Percentiles rank a stretch among this genome's conserved stretches.
Conservation (phyloP, 2,329 filamentous ascomycete genomes). For the Fusarium sp. region DNA sequence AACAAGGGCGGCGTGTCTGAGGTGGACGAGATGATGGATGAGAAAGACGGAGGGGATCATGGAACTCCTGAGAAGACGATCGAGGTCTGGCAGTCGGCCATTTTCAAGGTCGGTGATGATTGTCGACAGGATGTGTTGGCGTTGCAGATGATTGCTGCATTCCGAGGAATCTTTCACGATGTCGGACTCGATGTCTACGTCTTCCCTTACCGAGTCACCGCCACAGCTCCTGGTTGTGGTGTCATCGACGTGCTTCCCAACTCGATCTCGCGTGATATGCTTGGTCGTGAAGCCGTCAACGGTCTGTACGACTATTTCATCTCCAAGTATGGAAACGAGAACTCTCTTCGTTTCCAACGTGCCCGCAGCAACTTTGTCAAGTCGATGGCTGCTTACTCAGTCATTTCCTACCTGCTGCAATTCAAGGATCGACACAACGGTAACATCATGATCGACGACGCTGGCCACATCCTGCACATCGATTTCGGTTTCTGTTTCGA, state of each 20-base stretch:
- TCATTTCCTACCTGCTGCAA: constrained; percentile 95
- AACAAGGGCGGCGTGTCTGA: constrained; percentile 67
- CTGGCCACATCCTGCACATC: constrained; percentile 96
- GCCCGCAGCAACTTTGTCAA: constrained; percentile 98
- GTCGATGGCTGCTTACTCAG: constrained; percentile 97
- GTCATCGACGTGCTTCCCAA: constrained; percentile 98
- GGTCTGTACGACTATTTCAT: constrained; percentile 98
- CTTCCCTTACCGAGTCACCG: constrained; percentile 96
- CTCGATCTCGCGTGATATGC: constrained; percentile 98
- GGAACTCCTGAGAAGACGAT: constrained; percentile 67
- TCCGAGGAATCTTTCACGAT: constrained; percentile 95
- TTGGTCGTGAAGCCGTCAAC: constrained; percentile 97
- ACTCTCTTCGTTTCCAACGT: constrained; percentile 93
- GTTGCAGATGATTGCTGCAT: constrained; percentile 96
- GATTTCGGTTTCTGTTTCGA: constrained; percentile 99
- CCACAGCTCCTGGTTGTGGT: constrained; percentile 95
- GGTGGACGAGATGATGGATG: constrained; percentile 63
- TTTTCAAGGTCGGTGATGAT: constrained; percentile 99
- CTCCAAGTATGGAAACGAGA: constrained; percentile 96
- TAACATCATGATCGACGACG: constrained; percentile 99
- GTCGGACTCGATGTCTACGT: constrained; percentile 97
- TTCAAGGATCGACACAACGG: constrained; percentile 99
- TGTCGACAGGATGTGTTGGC: constrained; percentile 97
- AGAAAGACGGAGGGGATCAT: constrained; percentile 54
- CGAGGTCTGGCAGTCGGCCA: constrained; percentile 98